These are phyloP conservation scores for Globisporangium megalacanthum DNA, from an alignment of 352 stramenopile genomes.

Conservation along the genomic window DNA sequence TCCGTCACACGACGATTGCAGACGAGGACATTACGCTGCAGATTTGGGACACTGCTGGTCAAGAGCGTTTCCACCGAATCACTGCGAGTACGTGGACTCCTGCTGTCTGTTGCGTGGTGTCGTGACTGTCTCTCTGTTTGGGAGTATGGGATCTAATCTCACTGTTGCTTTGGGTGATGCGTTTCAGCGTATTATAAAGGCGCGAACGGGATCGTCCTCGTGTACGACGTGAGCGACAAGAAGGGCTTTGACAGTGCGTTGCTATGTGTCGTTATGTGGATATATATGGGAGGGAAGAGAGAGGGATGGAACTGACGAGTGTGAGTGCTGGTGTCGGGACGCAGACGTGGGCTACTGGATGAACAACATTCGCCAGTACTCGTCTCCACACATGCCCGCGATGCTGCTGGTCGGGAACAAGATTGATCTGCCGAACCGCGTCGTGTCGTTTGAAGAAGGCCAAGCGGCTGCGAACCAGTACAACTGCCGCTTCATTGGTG, in stretches of 20 bases:
- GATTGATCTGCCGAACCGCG: slow-evolving; percentile 86
- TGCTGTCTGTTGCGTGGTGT: neutral
- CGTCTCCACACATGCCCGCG: slow-evolving; percentile 58
- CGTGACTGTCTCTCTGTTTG: neutral
- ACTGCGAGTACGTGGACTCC: slow-evolving; percentile 70
- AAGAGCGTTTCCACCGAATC: slow-evolving; percentile 93
- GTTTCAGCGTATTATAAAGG: slow-evolving; percentile 90
- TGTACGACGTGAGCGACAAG: slow-evolving; percentile 91
- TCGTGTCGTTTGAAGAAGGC: slow-evolving; percentile 73
- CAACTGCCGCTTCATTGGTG: slow-evolving; percentile 85
- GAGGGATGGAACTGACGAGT: neutral
- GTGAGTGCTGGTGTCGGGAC: slow-evolving; percentile 14
- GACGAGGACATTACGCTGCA: slow-evolving; percentile 89
- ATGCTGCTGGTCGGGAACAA: slow-evolving; percentile 92
- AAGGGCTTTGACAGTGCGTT: slow-evolving; percentile 90
- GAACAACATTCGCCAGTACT: slow-evolving; percentile 93
- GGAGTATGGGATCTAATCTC: too few species aligned
- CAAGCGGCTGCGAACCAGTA: slow-evolving; percentile 78
- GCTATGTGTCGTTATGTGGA: neutral
- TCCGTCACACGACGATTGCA: slow-evolving; percentile 77
- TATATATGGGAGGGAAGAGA: neutral
- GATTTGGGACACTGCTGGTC: slow-evolving; percentile 94
- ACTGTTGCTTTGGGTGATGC: slow-evolving; percentile 5
- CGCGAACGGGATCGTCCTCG: slow-evolving; percentile 91
- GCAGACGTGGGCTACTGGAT: slow-evolving; percentile 94